Conservation (phyloP, 345 rosid genomes). For the Gynandropsis gynandra region DNA sequence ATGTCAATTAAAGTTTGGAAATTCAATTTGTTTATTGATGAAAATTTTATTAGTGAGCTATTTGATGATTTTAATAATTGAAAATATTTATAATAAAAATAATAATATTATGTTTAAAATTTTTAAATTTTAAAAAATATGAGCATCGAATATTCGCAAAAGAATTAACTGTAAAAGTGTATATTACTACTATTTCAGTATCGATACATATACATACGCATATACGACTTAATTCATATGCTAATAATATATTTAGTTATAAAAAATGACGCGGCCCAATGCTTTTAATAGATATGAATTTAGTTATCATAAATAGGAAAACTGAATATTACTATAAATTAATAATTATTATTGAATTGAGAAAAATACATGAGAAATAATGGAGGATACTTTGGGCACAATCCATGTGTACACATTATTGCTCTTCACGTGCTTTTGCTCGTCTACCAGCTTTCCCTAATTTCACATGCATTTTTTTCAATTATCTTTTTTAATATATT, state of each 20-base stretch:
- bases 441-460: slow-evolving; percentile 31
- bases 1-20: neutral
- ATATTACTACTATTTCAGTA: too few relatives aligned
- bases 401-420: slow-evolving; percentile 32
- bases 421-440: slow-evolving; percentile 34
- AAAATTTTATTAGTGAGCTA: too few relatives aligned
- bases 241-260: neutral
- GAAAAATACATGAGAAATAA: slow-evolving; percentile 19
- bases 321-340: neutral
- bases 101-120: too few relatives aligned
- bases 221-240: too few relatives aligned
- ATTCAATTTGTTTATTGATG: too few relatives aligned
- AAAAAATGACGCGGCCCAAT: too few relatives aligned
- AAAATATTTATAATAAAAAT: too few relatives aligned
- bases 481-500: slow-evolving; percentile 1
- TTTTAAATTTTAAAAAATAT: too few relatives aligned
- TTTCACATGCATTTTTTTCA: slow-evolving; percentile 21
- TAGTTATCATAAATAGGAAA: neutral
- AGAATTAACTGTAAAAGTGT: too few relatives aligned
- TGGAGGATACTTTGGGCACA: slow-evolving; percentile 27
- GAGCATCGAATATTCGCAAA: too few relatives aligned
- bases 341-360: neutral
- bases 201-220: neutral
- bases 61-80: too few relatives aligned
- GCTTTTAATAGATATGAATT: slow-evolving; percentile 1